These are phyloP conservation scores for Nematocida major DNA, from an alignment of 371 early-diverging fungal species.

Conservation along the genomic window DNA sequence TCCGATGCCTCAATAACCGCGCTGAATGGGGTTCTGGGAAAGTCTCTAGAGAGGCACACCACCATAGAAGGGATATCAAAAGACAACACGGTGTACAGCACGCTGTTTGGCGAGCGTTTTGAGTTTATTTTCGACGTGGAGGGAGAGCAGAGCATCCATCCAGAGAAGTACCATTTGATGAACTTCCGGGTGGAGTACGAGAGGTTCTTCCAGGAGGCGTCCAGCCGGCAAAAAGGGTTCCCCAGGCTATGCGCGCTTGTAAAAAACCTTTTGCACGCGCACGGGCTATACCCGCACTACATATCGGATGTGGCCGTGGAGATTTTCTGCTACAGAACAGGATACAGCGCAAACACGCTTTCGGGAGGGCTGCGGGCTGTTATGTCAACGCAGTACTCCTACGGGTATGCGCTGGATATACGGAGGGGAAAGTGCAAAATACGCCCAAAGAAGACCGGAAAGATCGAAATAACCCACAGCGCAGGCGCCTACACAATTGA, in stretches of 20 bases:
- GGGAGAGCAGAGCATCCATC: neutral
- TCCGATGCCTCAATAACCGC: conserved; percentile 30
- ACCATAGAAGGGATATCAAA: conserved; percentile 22
- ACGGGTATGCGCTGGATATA: conserved; percentile 35
- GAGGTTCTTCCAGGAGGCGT: conserved; percentile 25
- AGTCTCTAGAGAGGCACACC: neutral
- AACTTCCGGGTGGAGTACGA: conserved; percentile 26
- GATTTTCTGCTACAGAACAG: conserved; percentile 37
- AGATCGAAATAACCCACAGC: conserved; percentile 11
- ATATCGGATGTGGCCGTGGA: conserved; percentile 24
- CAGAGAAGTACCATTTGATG: conserved; percentile 37
- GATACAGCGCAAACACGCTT: conserved; percentile 1
- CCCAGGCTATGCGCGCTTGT: conserved; percentile 30
- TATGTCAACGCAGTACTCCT: conserved; percentile 31
- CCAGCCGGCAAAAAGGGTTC: neutral
- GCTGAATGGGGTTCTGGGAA: conserved; percentile 35
- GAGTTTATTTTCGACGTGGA: conserved; percentile 36
- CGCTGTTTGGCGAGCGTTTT: neutral
- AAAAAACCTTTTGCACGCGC: conserved; percentile 26
- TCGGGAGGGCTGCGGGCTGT: conserved; percentile 23
- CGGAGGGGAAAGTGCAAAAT: conserved; percentile 7
- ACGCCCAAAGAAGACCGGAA: conserved; percentile 7
- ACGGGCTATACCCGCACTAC: conserved; percentile 43
- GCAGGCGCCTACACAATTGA: neutral
- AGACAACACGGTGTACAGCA: conserved; percentile 1